Conservation (phyloP, 805 yeast genomes). For the Wickerhamomyces bisporus region DNA sequence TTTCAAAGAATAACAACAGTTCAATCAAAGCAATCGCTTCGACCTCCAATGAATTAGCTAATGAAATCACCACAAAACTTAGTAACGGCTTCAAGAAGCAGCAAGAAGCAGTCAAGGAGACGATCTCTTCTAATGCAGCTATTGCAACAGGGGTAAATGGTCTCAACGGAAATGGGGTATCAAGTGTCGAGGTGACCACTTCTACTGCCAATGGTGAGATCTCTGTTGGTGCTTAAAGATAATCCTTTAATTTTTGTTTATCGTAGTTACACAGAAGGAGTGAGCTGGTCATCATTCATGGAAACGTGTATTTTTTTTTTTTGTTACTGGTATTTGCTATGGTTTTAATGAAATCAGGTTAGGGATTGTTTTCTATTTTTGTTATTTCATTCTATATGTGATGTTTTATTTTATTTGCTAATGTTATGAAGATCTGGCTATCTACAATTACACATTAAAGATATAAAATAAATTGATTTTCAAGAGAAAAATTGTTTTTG, state of each 20-base stretch:
- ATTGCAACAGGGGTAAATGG: conserved; percentile 1
- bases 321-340: not conserved
- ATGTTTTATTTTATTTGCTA: not conserved
- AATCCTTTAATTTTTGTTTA: not conserved
- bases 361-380: not conserved
- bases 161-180: not conserved
- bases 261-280: too few species aligned
- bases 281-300: too few species aligned
- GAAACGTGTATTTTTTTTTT: too few species aligned
- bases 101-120: not conserved
- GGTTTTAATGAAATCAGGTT: not conserved
- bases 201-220: not conserved
- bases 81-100: not conserved
- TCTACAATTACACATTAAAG: too few species aligned
- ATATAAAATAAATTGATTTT: too few species aligned
- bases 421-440: too few species aligned
- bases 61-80: conserved; percentile 1
- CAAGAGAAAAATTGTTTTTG: too few species aligned
- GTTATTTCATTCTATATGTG: too few species aligned
- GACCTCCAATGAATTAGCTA: conserved; percentile 1
- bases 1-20: not conserved
- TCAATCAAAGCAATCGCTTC: conserved; percentile 2
- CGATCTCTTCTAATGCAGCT: conserved; percentile 1
- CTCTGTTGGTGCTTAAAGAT: conserved; percentile 3
- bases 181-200: not conserved